Evolutionary conservation across 2,329 filamentous ascomycete species (phyloP).

Genomic region (Westerdykella sp.): DNA sequence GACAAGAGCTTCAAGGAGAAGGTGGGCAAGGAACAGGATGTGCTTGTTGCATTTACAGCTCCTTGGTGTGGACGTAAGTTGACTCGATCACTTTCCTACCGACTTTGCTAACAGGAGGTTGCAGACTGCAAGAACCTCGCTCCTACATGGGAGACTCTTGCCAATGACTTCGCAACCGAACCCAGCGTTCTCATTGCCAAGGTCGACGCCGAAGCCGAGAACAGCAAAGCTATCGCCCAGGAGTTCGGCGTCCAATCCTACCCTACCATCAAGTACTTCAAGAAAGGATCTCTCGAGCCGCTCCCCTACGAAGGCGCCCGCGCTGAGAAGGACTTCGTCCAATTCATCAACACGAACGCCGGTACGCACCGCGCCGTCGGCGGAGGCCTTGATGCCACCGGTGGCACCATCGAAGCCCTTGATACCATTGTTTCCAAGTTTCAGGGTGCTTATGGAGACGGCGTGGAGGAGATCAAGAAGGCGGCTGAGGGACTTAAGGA

Average conservation of each 20-base stretch:
- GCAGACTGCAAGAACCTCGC: slow-evolving; percentile 95
- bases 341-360: slow-evolving; percentile 81
- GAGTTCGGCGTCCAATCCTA: slow-evolving; percentile 77
- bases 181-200: slow-evolving; percentile 80
- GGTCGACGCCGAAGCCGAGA: slow-evolving; percentile 85
- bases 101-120: slow-evolving; percentile 6
- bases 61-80: slow-evolving; percentile 96
- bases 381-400: slow-evolving; percentile 69
- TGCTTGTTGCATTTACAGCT: slow-evolving; percentile 93
- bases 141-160: slow-evolving; percentile 82
- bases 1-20: slow-evolving; percentile 71
- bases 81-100: not conserved
- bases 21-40: slow-evolving; percentile 79
- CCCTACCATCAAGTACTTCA: slow-evolving; percentile 98
- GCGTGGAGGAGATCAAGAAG: slow-evolving; percentile 66
- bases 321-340: slow-evolving; percentile 66
- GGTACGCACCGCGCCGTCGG: slow-evolving; percentile 79
- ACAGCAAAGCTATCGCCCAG: slow-evolving; percentile 70
- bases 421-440: slow-evolving; percentile 72
- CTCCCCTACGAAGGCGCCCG: slow-evolving; percentile 71
- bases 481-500: slow-evolving; percentile 61
- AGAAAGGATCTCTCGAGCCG: slow-evolving; percentile 68
- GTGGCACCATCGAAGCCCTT: slow-evolving; percentile 75
- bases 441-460: slow-evolving; percentile 53
- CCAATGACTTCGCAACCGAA: slow-evolving; percentile 73